A percentile compares a stretch with the other conserved stretches of the same genome.
Evolutionary conservation across 306 rosid species (phyloP).

Genomic region (Lotus japonicus): DNA sequence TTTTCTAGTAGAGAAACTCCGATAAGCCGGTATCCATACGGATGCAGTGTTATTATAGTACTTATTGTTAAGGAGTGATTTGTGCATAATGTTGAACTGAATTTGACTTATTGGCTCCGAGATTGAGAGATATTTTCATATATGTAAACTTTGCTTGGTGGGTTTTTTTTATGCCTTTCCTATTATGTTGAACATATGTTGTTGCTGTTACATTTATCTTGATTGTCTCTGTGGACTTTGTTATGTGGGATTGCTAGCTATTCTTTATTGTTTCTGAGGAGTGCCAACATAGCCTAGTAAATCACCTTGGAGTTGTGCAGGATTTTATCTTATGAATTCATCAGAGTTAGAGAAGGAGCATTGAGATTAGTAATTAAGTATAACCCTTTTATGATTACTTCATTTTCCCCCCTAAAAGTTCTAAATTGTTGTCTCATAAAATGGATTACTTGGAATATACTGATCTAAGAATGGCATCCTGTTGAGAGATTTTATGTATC

Average conservation of each 20-base stretch:
- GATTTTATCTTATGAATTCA: too few relatives aligned
- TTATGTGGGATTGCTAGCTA: not conserved
- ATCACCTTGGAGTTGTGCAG: not conserved
- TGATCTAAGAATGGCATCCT: too few relatives aligned
- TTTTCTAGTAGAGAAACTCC: too few relatives aligned
- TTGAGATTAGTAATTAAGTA: conserved; percentile 25
- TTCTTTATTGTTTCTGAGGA: not conserved
- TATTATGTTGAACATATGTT: not conserved
- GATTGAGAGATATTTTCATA: not conserved
- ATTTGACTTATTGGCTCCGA: not conserved
- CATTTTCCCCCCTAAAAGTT: too few relatives aligned
- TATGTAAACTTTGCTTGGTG: not conserved
- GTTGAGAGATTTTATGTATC: too few relatives aligned
- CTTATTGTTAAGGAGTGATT: not conserved
- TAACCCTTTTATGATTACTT: too few relatives aligned
- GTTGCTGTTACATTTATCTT: not conserved
- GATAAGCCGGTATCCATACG: too few relatives aligned
- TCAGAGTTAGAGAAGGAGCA: conserved; percentile 14
- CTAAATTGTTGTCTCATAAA: too few relatives aligned
- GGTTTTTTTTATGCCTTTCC: not conserved
- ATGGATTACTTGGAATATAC: too few relatives aligned
- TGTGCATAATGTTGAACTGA: conserved; percentile 33
- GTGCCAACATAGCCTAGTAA: not conserved
- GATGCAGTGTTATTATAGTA: not conserved
- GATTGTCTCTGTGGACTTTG: not conserved